These are phyloP conservation scores for Tetracentron sinense DNA, from an alignment of 164 flowering plant species.

Conservation along the genomic window DNA sequence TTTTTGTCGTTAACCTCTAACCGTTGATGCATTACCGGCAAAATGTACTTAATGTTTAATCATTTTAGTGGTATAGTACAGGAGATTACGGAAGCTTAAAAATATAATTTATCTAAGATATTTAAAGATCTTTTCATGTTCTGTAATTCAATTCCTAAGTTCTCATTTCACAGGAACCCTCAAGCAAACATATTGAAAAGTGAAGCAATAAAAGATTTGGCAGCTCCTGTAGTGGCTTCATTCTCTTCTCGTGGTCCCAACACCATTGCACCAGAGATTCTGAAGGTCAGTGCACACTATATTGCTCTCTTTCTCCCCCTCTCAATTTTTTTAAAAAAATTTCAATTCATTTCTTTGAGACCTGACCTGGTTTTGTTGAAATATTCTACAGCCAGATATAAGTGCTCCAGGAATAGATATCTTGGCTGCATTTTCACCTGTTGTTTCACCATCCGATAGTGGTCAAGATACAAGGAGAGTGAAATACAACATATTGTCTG, in stretches of 20 bases:
- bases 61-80: no score
- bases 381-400: constrained; percentile 50
- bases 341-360: no score
- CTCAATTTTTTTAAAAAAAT: no score
- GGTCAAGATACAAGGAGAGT: constrained; percentile 29
- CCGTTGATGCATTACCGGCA: no score
- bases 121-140: no score
- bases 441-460: constrained; percentile 9
- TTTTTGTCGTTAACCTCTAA: no score
- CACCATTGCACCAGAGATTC: constrained; percentile 28
- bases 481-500: constrained; percentile 30
- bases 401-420: constrained; percentile 63
- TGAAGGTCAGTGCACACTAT: constrained; percentile 23
- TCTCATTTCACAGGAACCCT: constrained; percentile 10
- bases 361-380: no score
- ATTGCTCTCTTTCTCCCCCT: background rate
- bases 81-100: no score
- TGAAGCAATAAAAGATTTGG: constrained; percentile 13
- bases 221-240: constrained; percentile 35
- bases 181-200: constrained; percentile 14
- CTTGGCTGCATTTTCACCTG: constrained; percentile 48
- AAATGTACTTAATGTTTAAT: no score
- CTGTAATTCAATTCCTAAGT: no score
- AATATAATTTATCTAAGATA: no score
- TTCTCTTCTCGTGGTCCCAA: constrained; percentile 72